Percentiles rank a stretch among this genome's conserved stretches.
phyloP scores from a whole-genome alignment of 768 basidiomycete genomes.

The Clavulina sp. region DNA sequence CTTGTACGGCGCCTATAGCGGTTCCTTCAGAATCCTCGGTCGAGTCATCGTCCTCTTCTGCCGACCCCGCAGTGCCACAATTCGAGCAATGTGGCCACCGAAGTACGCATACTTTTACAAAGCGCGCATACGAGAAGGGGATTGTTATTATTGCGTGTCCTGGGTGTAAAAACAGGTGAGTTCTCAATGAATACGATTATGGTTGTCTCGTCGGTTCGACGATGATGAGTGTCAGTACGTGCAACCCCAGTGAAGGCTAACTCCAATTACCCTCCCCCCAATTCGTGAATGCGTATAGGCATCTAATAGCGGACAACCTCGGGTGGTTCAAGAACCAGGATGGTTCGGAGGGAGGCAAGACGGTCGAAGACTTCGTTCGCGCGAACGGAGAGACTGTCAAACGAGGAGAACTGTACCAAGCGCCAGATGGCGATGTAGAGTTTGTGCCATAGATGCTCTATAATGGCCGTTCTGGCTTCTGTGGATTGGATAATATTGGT shows the following conservation, averaged over 20 bases:
- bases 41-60: background rate
- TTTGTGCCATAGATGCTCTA: background rate
- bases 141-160: slow-evolving; percentile 89
- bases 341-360: slow-evolving; percentile 53
- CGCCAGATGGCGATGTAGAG: background rate
- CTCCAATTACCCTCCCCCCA: too few species aligned
- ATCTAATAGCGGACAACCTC: slow-evolving; percentile 77
- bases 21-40: background rate
- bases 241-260: too few species aligned
- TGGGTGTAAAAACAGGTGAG: slow-evolving; percentile 70
- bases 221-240: too few species aligned
- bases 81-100: slow-evolving; percentile 39
- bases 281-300: slow-evolving; percentile 26
- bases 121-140: slow-evolving; percentile 67
- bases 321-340: slow-evolving; percentile 74
- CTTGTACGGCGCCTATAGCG: slow-evolving; percentile 46
- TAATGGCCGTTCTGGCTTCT: too few species aligned
- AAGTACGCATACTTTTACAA: slow-evolving; percentile 77
- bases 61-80: background rate
- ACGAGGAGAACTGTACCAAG: slow-evolving; percentile 19
- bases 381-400: slow-evolving; percentile 63
- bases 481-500: too few species aligned
- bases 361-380: slow-evolving; percentile 65
- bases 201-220: background rate
- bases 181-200: slow-evolving; percentile 7